A percentile compares a stretch with the other conserved stretches of the same genome.
Evolutionary conservation across 192 early-diverging fungal genomes (phyloP).

Genomic region (Coemansia sp.): DNA sequence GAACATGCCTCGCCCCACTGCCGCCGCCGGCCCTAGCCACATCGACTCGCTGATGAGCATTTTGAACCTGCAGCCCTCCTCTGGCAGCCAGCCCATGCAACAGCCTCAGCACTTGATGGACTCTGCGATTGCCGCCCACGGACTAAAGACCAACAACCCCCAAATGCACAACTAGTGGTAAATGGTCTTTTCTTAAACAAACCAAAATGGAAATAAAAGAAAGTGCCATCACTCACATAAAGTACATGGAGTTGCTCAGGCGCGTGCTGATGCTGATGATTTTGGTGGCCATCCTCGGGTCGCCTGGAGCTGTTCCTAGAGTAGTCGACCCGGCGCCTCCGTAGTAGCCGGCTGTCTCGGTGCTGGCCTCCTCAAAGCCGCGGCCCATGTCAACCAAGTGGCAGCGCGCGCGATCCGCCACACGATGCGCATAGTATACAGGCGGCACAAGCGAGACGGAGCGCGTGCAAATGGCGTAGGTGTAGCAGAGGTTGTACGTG

Average conservation of each 20-base stretch:
- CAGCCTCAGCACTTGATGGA: slow-evolving; percentile 1
- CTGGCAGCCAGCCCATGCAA: background rate
- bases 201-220: too few relatives aligned
- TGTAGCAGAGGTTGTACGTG: slow-evolving; percentile 88
- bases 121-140: background rate
- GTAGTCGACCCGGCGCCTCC: slow-evolving; percentile 3
- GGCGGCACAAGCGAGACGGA: slow-evolving; percentile 88
- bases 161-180: background rate
- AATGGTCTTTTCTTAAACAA: too few relatives aligned
- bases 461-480: slow-evolving; percentile 87
- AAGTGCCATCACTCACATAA: slow-evolving; percentile 34
- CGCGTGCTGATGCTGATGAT: slow-evolving; percentile 24
- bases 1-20: slow-evolving; percentile 9
- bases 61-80: too few relatives aligned
- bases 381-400: slow-evolving; percentile 59
- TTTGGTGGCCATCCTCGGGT: slow-evolving; percentile 10
- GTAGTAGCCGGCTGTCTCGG: slow-evolving; percentile 33
- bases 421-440: slow-evolving; percentile 92
- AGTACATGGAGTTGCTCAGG: slow-evolving; percentile 29
- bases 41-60: slow-evolving; percentile 39
- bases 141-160: background rate
- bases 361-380: slow-evolving; percentile 42
- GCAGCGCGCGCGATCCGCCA: slow-evolving; percentile 85
- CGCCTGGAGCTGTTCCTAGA: background rate
- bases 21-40: slow-evolving; percentile 14